These are phyloP conservation scores for Carex myosuroides DNA, from an alignment of 176 grass and related monocot species.

Conservation along the genomic window DNA sequence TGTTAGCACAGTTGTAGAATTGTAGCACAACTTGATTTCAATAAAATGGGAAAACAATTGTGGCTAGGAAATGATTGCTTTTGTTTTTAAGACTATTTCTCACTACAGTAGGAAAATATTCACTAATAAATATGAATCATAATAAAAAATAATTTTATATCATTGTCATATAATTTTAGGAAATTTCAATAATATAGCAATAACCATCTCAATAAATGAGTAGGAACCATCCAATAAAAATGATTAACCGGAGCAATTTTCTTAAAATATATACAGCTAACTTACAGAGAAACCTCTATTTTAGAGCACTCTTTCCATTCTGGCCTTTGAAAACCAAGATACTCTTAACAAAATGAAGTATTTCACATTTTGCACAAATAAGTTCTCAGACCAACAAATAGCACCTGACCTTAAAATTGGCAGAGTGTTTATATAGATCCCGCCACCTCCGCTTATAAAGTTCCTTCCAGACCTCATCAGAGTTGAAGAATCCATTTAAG, in stretches of 20 bases:
- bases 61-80: too few species aligned
- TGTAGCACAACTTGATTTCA: background rate
- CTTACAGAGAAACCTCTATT: background rate
- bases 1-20: background rate
- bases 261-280: background rate
- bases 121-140: too few species aligned
- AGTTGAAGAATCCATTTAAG: background rate
- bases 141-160: too few species aligned
- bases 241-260: too few species aligned
- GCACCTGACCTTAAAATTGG: background rate
- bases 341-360: background rate
- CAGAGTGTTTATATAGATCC: too few species aligned
- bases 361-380: background rate
- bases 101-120: too few species aligned
- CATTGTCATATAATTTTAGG: too few species aligned
- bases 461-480: background rate
- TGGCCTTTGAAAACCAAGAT: background rate
- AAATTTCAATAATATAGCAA: too few species aligned
- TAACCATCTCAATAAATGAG: too few species aligned
- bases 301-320: background rate
- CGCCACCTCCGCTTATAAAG: background rate
- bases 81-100: too few species aligned
- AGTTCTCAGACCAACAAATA: background rate
- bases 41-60: background rate
- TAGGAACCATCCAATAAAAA: too few species aligned